phyloP scores from a whole-genome alignment of 805 yeast species.

The Candida sakaeoensis region DNA sequence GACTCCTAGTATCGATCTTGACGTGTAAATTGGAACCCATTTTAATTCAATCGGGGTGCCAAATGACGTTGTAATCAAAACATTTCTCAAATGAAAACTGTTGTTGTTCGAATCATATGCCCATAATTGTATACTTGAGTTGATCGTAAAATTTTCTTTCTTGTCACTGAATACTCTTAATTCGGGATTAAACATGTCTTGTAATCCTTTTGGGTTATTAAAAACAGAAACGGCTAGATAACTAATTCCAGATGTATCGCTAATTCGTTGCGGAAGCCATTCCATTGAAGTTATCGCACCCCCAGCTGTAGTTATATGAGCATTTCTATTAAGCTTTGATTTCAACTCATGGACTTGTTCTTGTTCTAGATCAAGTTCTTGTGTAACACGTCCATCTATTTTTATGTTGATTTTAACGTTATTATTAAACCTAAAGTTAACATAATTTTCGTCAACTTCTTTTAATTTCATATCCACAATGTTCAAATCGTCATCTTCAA shows the following conservation, averaged over 20 bases:
- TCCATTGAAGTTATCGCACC: constrained; percentile 49
- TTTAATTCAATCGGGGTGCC: constrained; percentile 43
- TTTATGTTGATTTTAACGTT: neutral
- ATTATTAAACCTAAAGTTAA: constrained; percentile 7
- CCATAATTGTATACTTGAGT: constrained; percentile 47
- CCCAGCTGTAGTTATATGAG: constrained; percentile 41
- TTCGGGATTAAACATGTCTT: constrained; percentile 22
- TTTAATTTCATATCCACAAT: constrained; percentile 11
- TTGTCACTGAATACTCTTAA: constrained; percentile 26
- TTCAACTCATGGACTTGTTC: constrained; percentile 3
- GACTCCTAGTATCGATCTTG: constrained; percentile 30
- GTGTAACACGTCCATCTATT: neutral
- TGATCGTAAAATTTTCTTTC: constrained; percentile 11
- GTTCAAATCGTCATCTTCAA: constrained; percentile 10
- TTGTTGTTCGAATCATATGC: constrained; percentile 25
- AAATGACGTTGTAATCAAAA: constrained; percentile 30
- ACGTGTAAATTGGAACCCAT: constrained; percentile 36
- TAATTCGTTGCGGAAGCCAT: constrained; percentile 42
- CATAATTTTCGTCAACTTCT: constrained; percentile 6
- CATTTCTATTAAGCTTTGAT: constrained; percentile 4
- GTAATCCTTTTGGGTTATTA: constrained; percentile 22
- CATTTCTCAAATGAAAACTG: constrained; percentile 23
- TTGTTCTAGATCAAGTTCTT: constrained; percentile 1
- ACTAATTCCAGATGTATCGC: constrained; percentile 19
- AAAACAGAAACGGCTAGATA: constrained; percentile 52